These are phyloP conservation scores for Gelatoporia subvermispora DNA, from an alignment of 768 basidiomycete genomes.

Conservation along the genomic window DNA sequence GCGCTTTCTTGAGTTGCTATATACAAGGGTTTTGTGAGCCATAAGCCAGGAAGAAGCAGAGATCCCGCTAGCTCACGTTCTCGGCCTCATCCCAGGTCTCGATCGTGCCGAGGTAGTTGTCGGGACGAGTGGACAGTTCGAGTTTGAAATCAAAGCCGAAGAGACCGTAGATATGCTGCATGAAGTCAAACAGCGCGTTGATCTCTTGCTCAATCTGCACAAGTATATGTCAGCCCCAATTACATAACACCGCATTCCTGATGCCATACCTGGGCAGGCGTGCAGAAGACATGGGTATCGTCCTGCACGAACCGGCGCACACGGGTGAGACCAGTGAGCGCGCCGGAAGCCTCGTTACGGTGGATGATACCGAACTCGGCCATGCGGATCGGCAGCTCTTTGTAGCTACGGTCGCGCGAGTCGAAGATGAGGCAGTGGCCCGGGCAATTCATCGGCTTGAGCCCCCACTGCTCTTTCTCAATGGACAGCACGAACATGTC, in stretches of 20 bases:
- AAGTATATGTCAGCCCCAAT: background rate
- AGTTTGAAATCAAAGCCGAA: constrained; percentile 95
- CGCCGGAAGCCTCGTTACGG: constrained; percentile 93
- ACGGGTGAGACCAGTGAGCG: constrained; percentile 86
- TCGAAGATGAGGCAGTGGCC: constrained; percentile 97
- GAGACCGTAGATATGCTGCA: constrained; percentile 87
- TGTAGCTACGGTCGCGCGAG: constrained; percentile 88
- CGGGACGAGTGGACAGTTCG: constrained; percentile 93
- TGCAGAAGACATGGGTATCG: constrained; percentile 98
- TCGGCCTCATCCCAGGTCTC: constrained; percentile 92
- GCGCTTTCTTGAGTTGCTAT: constrained; percentile 78
- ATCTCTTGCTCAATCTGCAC: constrained; percentile 83
- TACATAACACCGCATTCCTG: background rate
- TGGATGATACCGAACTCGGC: constrained; percentile 98
- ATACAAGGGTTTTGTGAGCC: background rate
- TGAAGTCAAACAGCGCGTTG: constrained; percentile 84
- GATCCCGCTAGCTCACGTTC: constrained; percentile 38
- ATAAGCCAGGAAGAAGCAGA: background rate
- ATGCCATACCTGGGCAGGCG: constrained; percentile 71
- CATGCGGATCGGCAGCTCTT: constrained; percentile 94
- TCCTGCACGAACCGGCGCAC: constrained; percentile 96
- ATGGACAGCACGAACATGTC: constrained; percentile 95
- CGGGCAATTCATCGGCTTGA: constrained; percentile 99
- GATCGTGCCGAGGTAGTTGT: constrained; percentile 85
- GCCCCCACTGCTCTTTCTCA: constrained; percentile 93